Conservation (phyloP, 805 yeast genomes). For the Saccharomyces kudriavzevii region DNA sequence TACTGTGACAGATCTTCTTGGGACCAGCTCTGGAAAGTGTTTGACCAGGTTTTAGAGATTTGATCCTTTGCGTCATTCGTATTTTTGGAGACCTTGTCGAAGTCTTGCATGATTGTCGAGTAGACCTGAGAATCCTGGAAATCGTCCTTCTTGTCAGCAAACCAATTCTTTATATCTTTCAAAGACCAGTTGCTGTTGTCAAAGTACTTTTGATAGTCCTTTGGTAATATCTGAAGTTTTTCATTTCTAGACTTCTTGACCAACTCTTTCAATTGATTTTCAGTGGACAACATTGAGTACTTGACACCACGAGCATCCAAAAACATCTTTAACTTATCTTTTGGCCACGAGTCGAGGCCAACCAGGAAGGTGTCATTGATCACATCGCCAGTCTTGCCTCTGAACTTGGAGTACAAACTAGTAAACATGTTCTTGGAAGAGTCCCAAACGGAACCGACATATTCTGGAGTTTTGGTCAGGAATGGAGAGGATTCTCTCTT, state of each 20-base stretch:
- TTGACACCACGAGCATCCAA: constrained; percentile 36
- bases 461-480: constrained; percentile 30
- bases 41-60: constrained; percentile 15
- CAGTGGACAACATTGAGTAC: constrained; percentile 35
- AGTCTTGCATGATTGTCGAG: constrained; percentile 2
- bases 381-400: constrained; percentile 28
- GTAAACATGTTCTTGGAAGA: constrained; percentile 9
- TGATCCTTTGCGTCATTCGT: constrained; percentile 9
- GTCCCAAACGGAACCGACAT: constrained; percentile 22
- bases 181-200: constrained; percentile 8
- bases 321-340: constrained; percentile 36
- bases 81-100: constrained; percentile 7
- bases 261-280: constrained; percentile 32
- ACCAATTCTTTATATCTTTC: constrained; percentile 13
- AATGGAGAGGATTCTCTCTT: constrained; percentile 30
- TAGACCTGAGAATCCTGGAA: constrained; percentile 7
- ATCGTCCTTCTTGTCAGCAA: constrained; percentile 7
- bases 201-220: constrained; percentile 17
- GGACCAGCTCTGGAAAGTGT: constrained; percentile 35
- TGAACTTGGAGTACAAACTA: constrained; percentile 9
- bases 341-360: constrained; percentile 42
- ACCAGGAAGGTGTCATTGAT: constrained; percentile 40
- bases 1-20: constrained; percentile 36
- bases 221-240: constrained; percentile 29
- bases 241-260: constrained; percentile 34